These are phyloP conservation scores for Irpex sp. DNA, from an alignment of 1,284 basidiomycete species.

Conservation along the genomic window DNA sequence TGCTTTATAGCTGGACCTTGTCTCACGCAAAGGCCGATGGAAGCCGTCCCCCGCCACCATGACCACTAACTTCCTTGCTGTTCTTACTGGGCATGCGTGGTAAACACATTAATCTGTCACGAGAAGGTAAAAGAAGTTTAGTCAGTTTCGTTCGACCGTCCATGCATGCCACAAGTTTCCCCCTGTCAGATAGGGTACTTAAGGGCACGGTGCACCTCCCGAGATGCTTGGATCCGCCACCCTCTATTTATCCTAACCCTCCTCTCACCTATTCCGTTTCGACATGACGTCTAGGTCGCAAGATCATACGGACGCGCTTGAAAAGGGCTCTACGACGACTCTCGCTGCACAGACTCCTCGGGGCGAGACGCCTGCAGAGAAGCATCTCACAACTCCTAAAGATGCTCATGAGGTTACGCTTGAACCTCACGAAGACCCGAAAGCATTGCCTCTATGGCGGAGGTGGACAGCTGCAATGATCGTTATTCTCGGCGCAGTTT, in stretches of 20 bases:
- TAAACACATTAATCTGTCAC: not conserved
- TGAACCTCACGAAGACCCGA: slow-evolving; percentile 49
- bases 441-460: slow-evolving; percentile 37
- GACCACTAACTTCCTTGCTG: not conserved
- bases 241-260: not conserved
- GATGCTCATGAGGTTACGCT: slow-evolving; percentile 31
- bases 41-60: not conserved
- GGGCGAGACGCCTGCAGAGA: not conserved
- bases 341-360: not conserved
- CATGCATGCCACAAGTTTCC: not conserved
- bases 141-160: not conserved
- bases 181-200: not conserved
- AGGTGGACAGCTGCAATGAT: slow-evolving; percentile 60
- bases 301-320: not conserved
- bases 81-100: not conserved
- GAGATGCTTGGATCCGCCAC: not conserved
- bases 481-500: slow-evolving; percentile 52
- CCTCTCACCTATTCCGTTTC: not conserved
- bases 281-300: not conserved
- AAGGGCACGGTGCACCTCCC: not conserved
- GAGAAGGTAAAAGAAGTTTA: not conserved
- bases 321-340: not conserved
- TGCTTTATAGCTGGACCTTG: no score
- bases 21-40: not conserved
- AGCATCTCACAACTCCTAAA: not conserved